Percentiles rank a stretch among this genome's conserved stretches.
Conservation (phyloP, 1,284 basidiomycete genomes). For the Apiotrichum laibachii region DNA sequence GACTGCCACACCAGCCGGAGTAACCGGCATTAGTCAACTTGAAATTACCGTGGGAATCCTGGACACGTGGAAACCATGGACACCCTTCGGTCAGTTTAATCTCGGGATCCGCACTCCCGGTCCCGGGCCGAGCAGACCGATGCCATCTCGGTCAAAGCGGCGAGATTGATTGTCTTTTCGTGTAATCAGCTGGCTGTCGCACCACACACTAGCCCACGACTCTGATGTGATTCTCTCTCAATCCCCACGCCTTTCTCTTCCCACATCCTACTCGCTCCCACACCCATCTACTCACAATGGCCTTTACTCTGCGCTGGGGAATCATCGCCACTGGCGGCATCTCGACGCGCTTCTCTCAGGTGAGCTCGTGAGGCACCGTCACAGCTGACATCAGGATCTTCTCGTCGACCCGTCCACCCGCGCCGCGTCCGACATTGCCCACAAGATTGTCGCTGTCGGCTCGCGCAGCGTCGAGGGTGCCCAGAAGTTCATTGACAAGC, state of each 20-base stretch:
- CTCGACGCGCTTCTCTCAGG: constrained; percentile 39
- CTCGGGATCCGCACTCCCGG: not conserved
- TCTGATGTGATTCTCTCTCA: not conserved
- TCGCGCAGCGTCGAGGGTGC: constrained; percentile 71
- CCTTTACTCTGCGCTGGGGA: constrained; percentile 46
- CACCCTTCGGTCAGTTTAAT: not conserved
- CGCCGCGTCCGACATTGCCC: constrained; percentile 66
- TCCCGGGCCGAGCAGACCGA: not conserved
- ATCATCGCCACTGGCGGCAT: constrained; percentile 53
- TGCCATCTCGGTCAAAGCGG: constrained; percentile 2
- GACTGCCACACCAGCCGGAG: not conserved
- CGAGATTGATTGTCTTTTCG: not conserved
- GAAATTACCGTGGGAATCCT: constrained; percentile 4
- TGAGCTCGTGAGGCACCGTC: constrained; percentile 18
- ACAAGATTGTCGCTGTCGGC: constrained; percentile 74
- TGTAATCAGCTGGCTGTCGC: too few species aligned
- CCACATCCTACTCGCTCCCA: not conserved
- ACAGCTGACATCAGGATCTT: constrained; percentile 31
- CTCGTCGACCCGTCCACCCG: constrained; percentile 52
- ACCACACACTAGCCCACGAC: not conserved
- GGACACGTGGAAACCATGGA: not conserved
- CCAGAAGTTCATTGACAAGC: constrained; percentile 63
- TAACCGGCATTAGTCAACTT: not conserved
- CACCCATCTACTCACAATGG: constrained; percentile 6
- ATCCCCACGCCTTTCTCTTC: not conserved